Percentiles rank a stretch among this genome's conserved stretches.
phyloP scores from a whole-genome alignment of 106 monocot genomes.

The Dendrobium officinale region DNA sequence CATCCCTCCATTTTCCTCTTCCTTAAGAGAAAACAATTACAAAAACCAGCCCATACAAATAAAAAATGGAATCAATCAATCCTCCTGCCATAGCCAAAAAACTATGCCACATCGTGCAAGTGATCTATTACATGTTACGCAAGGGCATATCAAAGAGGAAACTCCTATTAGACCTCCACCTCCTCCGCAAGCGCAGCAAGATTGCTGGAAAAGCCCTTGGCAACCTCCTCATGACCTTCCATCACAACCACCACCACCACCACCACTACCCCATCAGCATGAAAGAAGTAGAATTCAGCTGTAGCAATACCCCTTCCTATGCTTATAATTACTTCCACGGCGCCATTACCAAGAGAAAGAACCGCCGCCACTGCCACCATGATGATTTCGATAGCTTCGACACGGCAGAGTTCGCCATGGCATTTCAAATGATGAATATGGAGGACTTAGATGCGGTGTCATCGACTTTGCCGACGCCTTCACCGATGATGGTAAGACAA shows the following conservation, averaged over 20 bases:
- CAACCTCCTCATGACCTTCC: conserved; percentile 23
- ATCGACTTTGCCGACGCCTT: too few relatives aligned
- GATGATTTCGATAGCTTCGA: not conserved
- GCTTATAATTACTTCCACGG: conserved; percentile 4
- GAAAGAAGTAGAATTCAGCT: not conserved
- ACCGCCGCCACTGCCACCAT: not conserved
- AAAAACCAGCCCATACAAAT: not conserved
- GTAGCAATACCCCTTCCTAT: not conserved
- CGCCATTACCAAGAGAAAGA: conserved; percentile 18
- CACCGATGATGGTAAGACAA: conserved; percentile 11
- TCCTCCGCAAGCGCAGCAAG: conserved; percentile 47
- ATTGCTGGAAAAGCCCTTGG: conserved; percentile 24
- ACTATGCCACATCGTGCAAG: conserved; percentile 21
- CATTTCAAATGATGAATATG: conserved; percentile 7
- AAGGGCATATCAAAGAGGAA: conserved; percentile 37
- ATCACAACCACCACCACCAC: not conserved
- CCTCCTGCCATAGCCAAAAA: conserved; percentile 13
- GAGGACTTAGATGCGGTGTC: not conserved
- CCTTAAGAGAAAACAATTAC: too few relatives aligned
- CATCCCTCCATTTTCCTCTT: too few relatives aligned
- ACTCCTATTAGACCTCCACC: conserved; percentile 38
- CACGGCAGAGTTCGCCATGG: conserved; percentile 4
- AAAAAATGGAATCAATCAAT: conserved; percentile 11
- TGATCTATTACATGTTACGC: conserved; percentile 25
- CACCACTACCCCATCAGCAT: not conserved